Percentiles rank a stretch among this genome's conserved stretches.
Conservation (phyloP, 768 basidiomycete species). For the Terana coerulea region DNA sequence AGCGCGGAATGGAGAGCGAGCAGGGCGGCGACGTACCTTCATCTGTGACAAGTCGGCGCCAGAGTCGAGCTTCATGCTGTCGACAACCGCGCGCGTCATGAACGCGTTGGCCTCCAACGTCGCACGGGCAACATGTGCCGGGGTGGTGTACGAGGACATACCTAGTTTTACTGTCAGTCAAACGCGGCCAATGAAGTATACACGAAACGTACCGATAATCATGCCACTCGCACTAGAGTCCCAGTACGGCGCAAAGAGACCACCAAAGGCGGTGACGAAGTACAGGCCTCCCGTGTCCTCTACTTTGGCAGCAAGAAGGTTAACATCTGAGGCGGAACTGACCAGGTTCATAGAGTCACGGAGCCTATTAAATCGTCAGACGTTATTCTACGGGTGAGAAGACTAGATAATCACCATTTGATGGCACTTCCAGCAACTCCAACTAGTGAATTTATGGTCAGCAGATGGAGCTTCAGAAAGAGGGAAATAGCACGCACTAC, state of each 20-base stretch:
- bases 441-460: constrained; percentile 41
- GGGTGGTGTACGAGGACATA: constrained; percentile 83
- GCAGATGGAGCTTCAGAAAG: background rate
- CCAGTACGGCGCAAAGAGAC: constrained; percentile 97
- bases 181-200: background rate
- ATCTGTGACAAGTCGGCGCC: constrained; percentile 73
- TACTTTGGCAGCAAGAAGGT: constrained; percentile 74
- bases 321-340: constrained; percentile 75
- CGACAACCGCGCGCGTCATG: constrained; percentile 92
- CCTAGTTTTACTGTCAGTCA: constrained; percentile 35
- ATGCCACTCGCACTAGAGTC: constrained; percentile 87
- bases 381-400: too few relatives aligned
- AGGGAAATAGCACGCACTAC: constrained; percentile 58
- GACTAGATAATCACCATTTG: constrained; percentile 73
- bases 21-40: constrained; percentile 34
- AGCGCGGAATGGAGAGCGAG: background rate
- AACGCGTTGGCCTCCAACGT: constrained; percentile 95
- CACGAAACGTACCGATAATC: constrained; percentile 57
- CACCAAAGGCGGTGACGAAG: constrained; percentile 96
- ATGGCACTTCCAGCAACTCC: constrained; percentile 94
- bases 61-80: constrained; percentile 94
- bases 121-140: constrained; percentile 90
- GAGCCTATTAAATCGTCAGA: constrained; percentile 60
- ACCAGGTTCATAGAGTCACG: constrained; percentile 90
- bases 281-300: constrained; percentile 84